Base-by-base conservation (phyloP, 208 protist genomes). In the Trypanosoma conorhini region DNA sequence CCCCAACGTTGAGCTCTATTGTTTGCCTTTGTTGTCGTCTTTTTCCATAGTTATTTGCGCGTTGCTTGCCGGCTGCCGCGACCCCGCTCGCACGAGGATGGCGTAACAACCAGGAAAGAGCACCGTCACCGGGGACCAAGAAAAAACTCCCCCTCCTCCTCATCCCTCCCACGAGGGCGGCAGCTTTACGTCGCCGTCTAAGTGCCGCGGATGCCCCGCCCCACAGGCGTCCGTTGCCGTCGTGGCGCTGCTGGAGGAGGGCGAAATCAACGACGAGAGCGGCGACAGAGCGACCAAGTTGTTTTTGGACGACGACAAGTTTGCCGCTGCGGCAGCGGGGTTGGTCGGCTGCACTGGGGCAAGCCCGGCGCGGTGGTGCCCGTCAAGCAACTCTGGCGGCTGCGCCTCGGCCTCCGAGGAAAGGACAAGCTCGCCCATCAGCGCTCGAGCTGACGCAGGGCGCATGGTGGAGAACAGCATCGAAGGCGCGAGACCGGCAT, bases 191-290 rank as follows among this genome's bases (percentile, higher is more conserved):
- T 38, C 33, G 33, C 33, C 33, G 33, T 38, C 33, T 2, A 38
- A 2, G 33, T 38, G 2, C 33, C 33, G 7, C 33, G 33, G 4
- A 38, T 38, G 33, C 33, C 33, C 33, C 33, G 33, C 33, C 33
- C 33, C 33, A 38, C 33, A 2, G 7, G 7, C 33, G 7, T 38
- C 33, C 33, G 33, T 38, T 38, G 17, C 42, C 13, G 1, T 46
- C 15, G 15, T 46, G 8, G 42, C 9, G 19, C 50, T 54, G 50
- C 50, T 54, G 12, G 68, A 63, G 60, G 21, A 52, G 30, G 57
- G 40, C n/a, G 24, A 77, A 38, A 31, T 48, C 12, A 56, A 42
- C 10, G 24, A 67, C 13, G 31, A 71, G 10, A 19, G 62, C 51
- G 33, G 26, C 26, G 50, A 54, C 9, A n/a, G 12, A n/a, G 50